These are phyloP conservation scores for Melanomma pulvis-pyrius DNA, from an alignment of 495 filamentous ascomycete genomes.

Conservation along the genomic window DNA sequence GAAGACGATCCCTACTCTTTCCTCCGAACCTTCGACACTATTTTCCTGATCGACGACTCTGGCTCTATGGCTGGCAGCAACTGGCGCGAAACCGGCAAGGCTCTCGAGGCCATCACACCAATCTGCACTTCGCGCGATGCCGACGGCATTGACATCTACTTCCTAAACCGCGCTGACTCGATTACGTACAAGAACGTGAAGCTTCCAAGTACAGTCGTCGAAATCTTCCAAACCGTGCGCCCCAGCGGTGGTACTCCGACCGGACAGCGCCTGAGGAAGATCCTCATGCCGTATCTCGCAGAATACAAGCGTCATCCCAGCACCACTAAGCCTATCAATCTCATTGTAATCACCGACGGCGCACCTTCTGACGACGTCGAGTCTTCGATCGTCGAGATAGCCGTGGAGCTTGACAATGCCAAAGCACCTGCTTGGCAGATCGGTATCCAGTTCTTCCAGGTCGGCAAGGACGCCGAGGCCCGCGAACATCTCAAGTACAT, in stretches of 20 bases:
- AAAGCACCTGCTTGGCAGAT: constrained; percentile 82
- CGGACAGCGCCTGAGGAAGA: constrained; percentile 69
- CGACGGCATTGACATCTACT: constrained; percentile 94
- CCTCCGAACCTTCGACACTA: constrained; percentile 83
- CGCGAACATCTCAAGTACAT: constrained; percentile 67
- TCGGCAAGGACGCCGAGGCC: constrained; percentile 73
- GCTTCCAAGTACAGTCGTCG: constrained; percentile 54
- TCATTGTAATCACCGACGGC: constrained; percentile 94
- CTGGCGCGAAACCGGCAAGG: constrained; percentile 76
- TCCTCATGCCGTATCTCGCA: constrained; percentile 72
- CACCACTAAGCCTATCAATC: constrained; percentile 78
- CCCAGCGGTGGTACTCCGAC: constrained; percentile 75
- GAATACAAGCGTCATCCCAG: constrained; percentile 48
- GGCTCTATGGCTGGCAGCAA: constrained; percentile 77
- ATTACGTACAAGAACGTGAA: constrained; percentile 60
- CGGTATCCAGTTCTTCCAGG: constrained; percentile 96
- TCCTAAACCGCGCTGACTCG: constrained; percentile 68
- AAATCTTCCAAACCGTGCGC: constrained; percentile 67
- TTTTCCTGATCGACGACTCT: constrained; percentile 94
- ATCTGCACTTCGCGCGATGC: constrained; percentile 81
- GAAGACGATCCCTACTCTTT: constrained; percentile 77
- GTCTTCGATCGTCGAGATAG: constrained; percentile 65
- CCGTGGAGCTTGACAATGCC: constrained; percentile 69
- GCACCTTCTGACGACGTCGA: constrained; percentile 82
- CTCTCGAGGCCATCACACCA: constrained; percentile 76